These are phyloP conservation scores for Entonaema liquescens DNA, from an alignment of 495 filamentous ascomycete species.

Conservation along the genomic window DNA sequence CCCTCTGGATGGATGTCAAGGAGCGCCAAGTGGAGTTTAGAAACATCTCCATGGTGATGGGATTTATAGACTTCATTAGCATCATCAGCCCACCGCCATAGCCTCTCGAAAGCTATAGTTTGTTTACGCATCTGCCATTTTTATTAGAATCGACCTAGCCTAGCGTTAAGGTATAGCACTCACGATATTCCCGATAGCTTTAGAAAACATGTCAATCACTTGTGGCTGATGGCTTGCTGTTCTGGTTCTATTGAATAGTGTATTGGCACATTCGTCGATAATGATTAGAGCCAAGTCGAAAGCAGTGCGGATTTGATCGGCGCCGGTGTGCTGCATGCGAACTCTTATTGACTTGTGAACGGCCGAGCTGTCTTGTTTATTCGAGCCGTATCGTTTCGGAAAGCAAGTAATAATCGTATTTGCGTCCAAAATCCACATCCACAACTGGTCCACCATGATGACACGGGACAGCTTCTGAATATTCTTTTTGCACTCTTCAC, in stretches of 20 bases:
- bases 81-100: constrained; percentile 51
- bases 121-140: constrained; percentile 50
- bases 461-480: constrained; percentile 64
- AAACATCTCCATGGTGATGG: constrained; percentile 36
- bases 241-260: constrained; percentile 69
- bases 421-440: constrained; percentile 76
- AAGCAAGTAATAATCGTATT: constrained; percentile 75
- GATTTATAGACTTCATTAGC: constrained; percentile 40
- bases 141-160: constrained; percentile 38
- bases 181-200: constrained; percentile 54
- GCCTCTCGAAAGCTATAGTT: constrained; percentile 46
- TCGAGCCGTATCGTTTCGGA: constrained; percentile 71
- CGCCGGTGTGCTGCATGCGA: constrained; percentile 42
- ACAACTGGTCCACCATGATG: constrained; percentile 80
- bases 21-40: constrained; percentile 56
- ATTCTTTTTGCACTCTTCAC: constrained; percentile 45
- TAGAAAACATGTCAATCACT: constrained; percentile 75
- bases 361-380: constrained; percentile 71
- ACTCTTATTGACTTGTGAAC: constrained; percentile 67
- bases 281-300: constrained; percentile 74
- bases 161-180: constrained; percentile 20
- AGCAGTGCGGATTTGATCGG: constrained; percentile 70
- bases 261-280: constrained; percentile 68
- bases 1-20: constrained; percentile 75
- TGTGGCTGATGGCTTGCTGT: constrained; percentile 67